phyloP scores from a whole-genome alignment of 2,329 filamentous ascomycete genomes.

The Diaporthe aspalathi region DNA sequence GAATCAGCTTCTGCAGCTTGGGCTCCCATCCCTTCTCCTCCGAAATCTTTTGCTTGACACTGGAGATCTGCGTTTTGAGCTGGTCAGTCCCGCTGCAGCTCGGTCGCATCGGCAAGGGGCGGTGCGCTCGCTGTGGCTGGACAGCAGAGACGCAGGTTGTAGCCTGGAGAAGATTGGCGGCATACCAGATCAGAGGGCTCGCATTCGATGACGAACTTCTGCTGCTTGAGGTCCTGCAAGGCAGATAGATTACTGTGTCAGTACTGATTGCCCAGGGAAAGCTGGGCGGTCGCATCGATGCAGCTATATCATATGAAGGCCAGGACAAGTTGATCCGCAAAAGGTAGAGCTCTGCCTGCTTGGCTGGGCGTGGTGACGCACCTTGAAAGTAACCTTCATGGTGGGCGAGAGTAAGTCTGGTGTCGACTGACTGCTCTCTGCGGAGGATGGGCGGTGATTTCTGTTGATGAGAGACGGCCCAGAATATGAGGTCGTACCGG shows the following conservation, averaged over 20 bases:
- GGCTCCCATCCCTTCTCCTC: slow-evolving; percentile 95
- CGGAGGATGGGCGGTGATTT: slow-evolving; percentile 8
- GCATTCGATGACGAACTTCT: slow-evolving; percentile 96
- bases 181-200: slow-evolving; percentile 92
- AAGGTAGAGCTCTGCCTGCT: slow-evolving; percentile 12
- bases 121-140: slow-evolving; percentile 28
- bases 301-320: neutral
- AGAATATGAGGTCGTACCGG: slow-evolving; percentile 4
- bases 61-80: slow-evolving; percentile 73
- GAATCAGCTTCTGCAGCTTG: slow-evolving; percentile 93
- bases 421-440: slow-evolving; percentile 44
- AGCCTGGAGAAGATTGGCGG: slow-evolving; percentile 48
- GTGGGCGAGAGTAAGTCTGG: slow-evolving; percentile 56
- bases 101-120: slow-evolving; percentile 27
- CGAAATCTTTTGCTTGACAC: slow-evolving; percentile 92
- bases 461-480: slow-evolving; percentile 14
- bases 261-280: slow-evolving; percentile 38
- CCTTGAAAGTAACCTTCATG: slow-evolving; percentile 78
- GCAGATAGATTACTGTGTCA: slow-evolving; percentile 37
- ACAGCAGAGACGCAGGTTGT: neutral
- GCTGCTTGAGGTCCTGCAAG: slow-evolving; percentile 92
- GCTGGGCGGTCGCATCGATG: slow-evolving; percentile 20
- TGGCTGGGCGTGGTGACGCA: slow-evolving; percentile 51
- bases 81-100: slow-evolving; percentile 42
- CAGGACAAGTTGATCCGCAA: neutral